Percentiles rank a stretch among this genome's conserved stretches.
phyloP scores from a whole-genome alignment of 2,329 filamentous ascomycete genomes.

The Fusarium annulatum region DNA sequence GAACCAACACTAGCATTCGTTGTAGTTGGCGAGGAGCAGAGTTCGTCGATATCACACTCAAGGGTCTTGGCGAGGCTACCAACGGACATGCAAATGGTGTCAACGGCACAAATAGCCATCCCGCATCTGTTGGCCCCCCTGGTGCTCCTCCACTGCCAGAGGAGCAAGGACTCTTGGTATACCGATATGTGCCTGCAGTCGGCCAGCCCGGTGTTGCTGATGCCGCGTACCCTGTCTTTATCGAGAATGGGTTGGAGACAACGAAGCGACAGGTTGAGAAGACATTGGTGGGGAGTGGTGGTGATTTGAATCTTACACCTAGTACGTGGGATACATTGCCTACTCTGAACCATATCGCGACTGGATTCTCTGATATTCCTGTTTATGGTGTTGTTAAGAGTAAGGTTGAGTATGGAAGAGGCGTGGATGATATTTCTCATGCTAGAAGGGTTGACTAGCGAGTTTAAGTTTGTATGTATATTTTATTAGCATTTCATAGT shows the following conservation, averaged over 20 bases:
- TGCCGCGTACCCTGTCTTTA: constrained; percentile 9
- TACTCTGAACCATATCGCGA: constrained; percentile 30
- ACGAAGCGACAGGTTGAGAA: constrained; percentile 13
- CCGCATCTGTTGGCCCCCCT: neutral
- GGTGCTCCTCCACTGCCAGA: constrained; percentile 25
- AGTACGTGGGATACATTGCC: constrained; percentile 25
- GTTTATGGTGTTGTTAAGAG: constrained; percentile 24
- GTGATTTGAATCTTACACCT: neutral
- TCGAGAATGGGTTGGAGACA: neutral
- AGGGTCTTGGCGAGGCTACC: neutral
- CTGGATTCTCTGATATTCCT: constrained; percentile 29
- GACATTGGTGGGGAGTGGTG: neutral
- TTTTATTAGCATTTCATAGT: neutral
- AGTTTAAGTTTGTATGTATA: neutral
- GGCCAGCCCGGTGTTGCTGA: constrained; percentile 10
- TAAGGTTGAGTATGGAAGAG: constrained; percentile 21
- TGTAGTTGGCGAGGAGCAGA: constrained; percentile 29
- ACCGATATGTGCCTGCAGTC: constrained; percentile 16
- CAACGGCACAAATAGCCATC: neutral
- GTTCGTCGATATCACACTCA: constrained; percentile 15
- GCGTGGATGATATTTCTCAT: constrained; percentile 23
- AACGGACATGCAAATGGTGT: neutral
- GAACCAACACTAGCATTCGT: neutral
- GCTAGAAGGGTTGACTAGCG: constrained; percentile 22
- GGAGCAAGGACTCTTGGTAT: constrained; percentile 1